Evolutionary conservation across 805 yeast genomes (phyloP).

Genomic region (Yamadazyma phyllophila): DNA sequence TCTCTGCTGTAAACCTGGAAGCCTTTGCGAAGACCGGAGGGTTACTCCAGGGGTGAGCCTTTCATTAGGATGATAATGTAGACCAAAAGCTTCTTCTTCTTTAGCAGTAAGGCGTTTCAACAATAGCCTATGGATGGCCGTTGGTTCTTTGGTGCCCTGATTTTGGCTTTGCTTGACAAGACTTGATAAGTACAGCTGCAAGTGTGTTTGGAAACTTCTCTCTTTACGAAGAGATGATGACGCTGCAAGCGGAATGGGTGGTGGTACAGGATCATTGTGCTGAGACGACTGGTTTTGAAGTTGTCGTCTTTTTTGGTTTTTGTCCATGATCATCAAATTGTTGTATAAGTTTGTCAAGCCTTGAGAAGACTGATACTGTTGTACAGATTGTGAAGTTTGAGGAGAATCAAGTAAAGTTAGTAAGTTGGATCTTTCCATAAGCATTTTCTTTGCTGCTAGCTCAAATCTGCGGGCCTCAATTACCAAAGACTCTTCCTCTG

Average conservation of each 20-base stretch:
- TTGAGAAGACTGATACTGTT: constrained; percentile 77
- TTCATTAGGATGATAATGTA: constrained; percentile 69
- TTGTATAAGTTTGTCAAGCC: constrained; percentile 86
- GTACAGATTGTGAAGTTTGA: constrained; percentile 67
- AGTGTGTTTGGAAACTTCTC: constrained; percentile 42
- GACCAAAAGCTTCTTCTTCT: constrained; percentile 84
- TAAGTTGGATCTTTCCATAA: constrained; percentile 76
- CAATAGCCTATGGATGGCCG: constrained; percentile 42
- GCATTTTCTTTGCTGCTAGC: constrained; percentile 84
- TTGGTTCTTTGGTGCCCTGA: constrained; percentile 31
- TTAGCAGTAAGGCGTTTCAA: constrained; percentile 61
- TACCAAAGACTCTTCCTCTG: constrained; percentile 93
- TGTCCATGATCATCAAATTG: constrained; percentile 69
- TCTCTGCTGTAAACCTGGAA: constrained; percentile 50
- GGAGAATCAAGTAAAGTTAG: constrained; percentile 85
- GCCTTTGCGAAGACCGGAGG: constrained; percentile 62
- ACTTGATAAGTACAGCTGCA: constrained; percentile 42
- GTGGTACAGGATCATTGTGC: constrained; percentile 48
- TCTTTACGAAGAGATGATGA: constrained; percentile 47
- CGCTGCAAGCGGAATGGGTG: constrained; percentile 56
- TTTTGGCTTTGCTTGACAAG: constrained; percentile 32
- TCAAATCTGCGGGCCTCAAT: constrained; percentile 92
- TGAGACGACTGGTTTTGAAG: constrained; percentile 33
- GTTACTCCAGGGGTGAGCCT: constrained; percentile 76
- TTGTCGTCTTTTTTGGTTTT: constrained; percentile 54